These are phyloP conservation scores for Talaromyces amestolkiae DNA, from an alignment of 2,329 filamentous ascomycete species.

Conservation along the genomic window DNA sequence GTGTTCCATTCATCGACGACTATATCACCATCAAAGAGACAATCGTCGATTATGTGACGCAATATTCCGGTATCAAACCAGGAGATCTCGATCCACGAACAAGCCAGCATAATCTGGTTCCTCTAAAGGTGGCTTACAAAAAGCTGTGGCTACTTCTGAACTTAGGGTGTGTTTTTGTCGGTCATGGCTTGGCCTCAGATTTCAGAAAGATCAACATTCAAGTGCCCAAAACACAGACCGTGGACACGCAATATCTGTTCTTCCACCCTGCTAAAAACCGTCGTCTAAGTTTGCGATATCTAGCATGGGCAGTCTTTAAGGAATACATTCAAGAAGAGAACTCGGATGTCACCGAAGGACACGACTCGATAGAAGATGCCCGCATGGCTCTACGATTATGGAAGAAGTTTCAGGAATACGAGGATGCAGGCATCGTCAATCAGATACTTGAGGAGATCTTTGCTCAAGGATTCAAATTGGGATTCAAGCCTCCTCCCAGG, in stretches of 20 bases:
- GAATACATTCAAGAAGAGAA: slow-evolving; percentile 91
- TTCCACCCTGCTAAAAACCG: slow-evolving; percentile 76
- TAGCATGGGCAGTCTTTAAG: slow-evolving; percentile 86
- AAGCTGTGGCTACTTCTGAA: slow-evolving; percentile 97
- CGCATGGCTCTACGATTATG: slow-evolving; percentile 84
- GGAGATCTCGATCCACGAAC: slow-evolving; percentile 77
- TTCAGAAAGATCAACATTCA: slow-evolving; percentile 99
- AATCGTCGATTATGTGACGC: slow-evolving; percentile 92
- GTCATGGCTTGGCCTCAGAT: slow-evolving; percentile 89
- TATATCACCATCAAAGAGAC: slow-evolving; percentile 90
- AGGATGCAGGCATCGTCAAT: slow-evolving; percentile 79
- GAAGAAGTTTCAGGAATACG: slow-evolving; percentile 85
- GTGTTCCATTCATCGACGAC: slow-evolving; percentile 90
- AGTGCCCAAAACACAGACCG: slow-evolving; percentile 82
- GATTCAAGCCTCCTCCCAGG: slow-evolving; percentile 56
- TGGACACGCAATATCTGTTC: slow-evolving; percentile 92
- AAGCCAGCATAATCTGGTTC: slow-evolving; percentile 79
- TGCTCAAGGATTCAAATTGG: slow-evolving; percentile 58
- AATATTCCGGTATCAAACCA: slow-evolving; percentile 85
- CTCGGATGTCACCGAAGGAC: slow-evolving; percentile 47
- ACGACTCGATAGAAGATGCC: slow-evolving; percentile 95
- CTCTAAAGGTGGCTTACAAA: slow-evolving; percentile 91
- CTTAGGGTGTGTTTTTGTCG: slow-evolving; percentile 87
- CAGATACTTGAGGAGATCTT: slow-evolving; percentile 87
- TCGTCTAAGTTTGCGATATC: slow-evolving; percentile 85